These are phyloP conservation scores for Hypoxylon sp. DNA, from an alignment of 2,329 filamentous ascomycete species.

Conservation along the genomic window DNA sequence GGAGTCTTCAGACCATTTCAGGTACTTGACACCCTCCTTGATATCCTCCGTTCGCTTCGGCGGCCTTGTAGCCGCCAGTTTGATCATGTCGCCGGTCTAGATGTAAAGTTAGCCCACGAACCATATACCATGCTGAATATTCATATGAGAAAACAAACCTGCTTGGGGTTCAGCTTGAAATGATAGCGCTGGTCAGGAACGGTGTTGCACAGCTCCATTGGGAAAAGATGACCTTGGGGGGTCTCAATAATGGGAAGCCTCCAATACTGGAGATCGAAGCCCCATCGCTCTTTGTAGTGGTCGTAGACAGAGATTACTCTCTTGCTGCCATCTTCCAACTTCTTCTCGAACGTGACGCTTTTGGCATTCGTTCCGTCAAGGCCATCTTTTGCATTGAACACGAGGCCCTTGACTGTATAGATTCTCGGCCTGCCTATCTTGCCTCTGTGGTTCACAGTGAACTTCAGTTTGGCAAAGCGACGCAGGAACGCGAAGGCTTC, in stretches of 20 bases:
- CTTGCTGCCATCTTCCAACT: constrained; percentile 52
- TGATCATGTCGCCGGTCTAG: constrained; percentile 90
- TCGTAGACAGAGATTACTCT: constrained; percentile 63
- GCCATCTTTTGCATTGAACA: constrained; percentile 61
- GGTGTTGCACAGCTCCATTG: constrained; percentile 71
- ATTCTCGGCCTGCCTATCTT: constrained; percentile 61
- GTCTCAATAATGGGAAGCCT: constrained; percentile 71
- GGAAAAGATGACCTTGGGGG: constrained; percentile 67
- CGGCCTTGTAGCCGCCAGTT: constrained; percentile 87
- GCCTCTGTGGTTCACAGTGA: constrained; percentile 67
- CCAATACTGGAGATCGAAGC: constrained; percentile 60
- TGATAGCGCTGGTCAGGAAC: constrained; percentile 70
- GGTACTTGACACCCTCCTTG: constrained; percentile 72
- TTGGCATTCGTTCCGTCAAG: constrained; percentile 63
- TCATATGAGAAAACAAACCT: constrained; percentile 57
- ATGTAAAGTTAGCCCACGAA: constrained; percentile 38
- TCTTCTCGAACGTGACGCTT: constrained; percentile 69
- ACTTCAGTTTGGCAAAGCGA: constrained; percentile 67
- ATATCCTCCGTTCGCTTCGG: constrained; percentile 76
- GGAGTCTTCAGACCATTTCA: constrained; percentile 77
- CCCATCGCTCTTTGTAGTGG: constrained; percentile 70
- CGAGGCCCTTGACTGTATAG: constrained; percentile 67
- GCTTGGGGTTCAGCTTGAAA: constrained; percentile 70
- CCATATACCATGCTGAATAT: background rate
- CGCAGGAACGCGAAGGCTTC: constrained; percentile 68